These are phyloP conservation scores for Colletotrichum sp. DNA, from an alignment of 2,329 filamentous ascomycete genomes.

Conservation along the genomic window DNA sequence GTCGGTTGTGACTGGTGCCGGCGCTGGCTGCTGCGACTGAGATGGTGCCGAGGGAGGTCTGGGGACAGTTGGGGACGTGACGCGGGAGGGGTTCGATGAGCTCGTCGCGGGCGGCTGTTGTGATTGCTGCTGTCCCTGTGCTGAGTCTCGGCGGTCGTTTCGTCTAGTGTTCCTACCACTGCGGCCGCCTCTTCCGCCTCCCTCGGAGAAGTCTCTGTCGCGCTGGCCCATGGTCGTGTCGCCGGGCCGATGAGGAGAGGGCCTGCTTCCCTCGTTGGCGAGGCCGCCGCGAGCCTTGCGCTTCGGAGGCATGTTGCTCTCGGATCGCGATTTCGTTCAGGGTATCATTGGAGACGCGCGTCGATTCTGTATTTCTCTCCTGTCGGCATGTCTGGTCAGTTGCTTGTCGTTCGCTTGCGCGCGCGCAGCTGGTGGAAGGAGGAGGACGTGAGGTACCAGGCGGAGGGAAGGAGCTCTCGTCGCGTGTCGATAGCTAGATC, in stretches of 20 bases:
- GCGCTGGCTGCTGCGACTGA: constrained; percentile 34
- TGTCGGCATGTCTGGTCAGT: background rate
- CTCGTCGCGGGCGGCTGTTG: constrained; percentile 3
- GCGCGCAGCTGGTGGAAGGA: background rate
- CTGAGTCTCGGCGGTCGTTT: constrained; percentile 57
- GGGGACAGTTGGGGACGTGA: constrained; percentile 10
- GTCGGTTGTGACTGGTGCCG: constrained; percentile 27
- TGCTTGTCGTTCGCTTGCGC: background rate
- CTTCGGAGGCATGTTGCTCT: constrained; percentile 59
- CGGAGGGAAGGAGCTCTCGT: constrained; percentile 14
- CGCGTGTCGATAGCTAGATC: constrained; percentile 10
- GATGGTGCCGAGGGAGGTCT: constrained; percentile 1
- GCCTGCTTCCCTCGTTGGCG: constrained; percentile 55
- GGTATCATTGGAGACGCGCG: constrained; percentile 11
- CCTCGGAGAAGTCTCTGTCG: constrained; percentile 55
- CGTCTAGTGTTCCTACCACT: constrained; percentile 50
- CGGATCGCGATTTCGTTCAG: constrained; percentile 22
- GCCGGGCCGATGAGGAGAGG: constrained; percentile 66
- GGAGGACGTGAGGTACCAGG: background rate
- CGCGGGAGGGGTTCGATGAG: constrained; percentile 11
- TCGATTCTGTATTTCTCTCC: background rate
- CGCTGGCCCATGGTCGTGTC: constrained; percentile 62
- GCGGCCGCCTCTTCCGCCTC: constrained; percentile 48
- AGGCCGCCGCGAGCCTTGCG: constrained; percentile 62
- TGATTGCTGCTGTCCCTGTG: constrained; percentile 33